Base-by-base conservation (phyloP, 176 grass and related monocot species). In the Aegilops speltoides region DNA sequence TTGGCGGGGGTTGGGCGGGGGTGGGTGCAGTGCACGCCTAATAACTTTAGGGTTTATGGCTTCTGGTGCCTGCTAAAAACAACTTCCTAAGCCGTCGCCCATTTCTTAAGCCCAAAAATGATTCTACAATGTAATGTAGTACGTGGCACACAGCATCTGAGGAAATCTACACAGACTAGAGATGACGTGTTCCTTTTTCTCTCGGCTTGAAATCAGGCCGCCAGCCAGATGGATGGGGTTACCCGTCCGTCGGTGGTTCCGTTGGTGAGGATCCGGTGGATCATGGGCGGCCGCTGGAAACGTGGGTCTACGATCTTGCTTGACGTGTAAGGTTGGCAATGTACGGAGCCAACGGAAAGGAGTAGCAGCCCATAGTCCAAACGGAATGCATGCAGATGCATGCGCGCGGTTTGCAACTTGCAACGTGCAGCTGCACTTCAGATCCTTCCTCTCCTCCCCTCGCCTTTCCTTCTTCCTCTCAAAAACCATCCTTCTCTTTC, bases 271-370 rank as follows among this genome's bases (percentile, higher is more conserved):
- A 60, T 43, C 37, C 23, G 50, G 81, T 40, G 54, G 54, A 25
- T 19, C 36, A 69, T 84, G 82, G 70, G 57, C 82, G 82, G 82
- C 71, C 20, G 41, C 72, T 50, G 60, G 41, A 77, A 77, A 85
- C 61, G 73, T 85, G 83, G 41, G 83, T 36, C 83, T 57, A 28
- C 29, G 22, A 48, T 79, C 57, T 92, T 88, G 75, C 86, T 88
- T 91, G 82, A 85, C 90, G 90, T 88, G 37, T 71, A 92, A 86
- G 90, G 36, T 82, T 50, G 68, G 82, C 74, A 92, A 85, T 6
- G 50, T 54, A 54, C 37, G 74, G 74, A 7, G 34, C 68, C 74
- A 77, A 79, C 45, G 73, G 73, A 76, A 76, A 76, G 73, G 13
- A 76, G 73, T 24, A 76, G 40, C 15, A 50, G 72, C 56, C 23